phyloP scores from a whole-genome alignment of 371 early-diverging fungal species.

The Mortierella sp. region DNA sequence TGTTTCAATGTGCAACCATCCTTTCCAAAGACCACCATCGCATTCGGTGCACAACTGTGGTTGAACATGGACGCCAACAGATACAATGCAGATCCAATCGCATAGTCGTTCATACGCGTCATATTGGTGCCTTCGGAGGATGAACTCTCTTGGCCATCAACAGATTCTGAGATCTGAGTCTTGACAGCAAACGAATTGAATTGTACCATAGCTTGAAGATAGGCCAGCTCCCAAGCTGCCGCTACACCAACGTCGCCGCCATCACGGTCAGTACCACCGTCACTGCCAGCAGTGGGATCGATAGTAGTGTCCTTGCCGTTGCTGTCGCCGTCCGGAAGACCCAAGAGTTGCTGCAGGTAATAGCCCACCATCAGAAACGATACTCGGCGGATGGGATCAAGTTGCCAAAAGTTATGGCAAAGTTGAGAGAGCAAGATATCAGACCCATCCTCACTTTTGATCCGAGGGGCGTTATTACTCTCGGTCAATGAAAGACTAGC shows the following conservation, averaged over 20 bases:
- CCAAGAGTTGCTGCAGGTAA: constrained; percentile 29
- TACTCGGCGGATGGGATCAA: constrained; percentile 5
- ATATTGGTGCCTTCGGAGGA: not conserved
- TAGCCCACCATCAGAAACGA: constrained; percentile 28
- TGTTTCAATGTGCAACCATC: constrained; percentile 1
- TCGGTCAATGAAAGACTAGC: constrained; percentile 9
- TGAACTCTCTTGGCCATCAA: not conserved
- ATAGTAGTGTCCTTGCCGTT: not conserved
- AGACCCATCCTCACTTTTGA: constrained; percentile 18
- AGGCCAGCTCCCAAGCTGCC: constrained; percentile 24
- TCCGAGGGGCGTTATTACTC: not conserved
- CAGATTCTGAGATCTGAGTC: constrained; percentile 2
- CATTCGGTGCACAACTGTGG: constrained; percentile 50
- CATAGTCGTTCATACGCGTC: constrained; percentile 14
- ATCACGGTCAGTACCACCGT: too few species aligned
- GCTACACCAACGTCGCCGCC: not conserved
- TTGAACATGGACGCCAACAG: constrained; percentile 47
- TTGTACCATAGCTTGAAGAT: constrained; percentile 25
- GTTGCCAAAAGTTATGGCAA: constrained; percentile 24
- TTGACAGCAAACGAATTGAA: constrained; percentile 49
- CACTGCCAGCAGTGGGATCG: not conserved
- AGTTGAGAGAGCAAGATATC: constrained; percentile 17
- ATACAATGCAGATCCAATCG: constrained; percentile 42
- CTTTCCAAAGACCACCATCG: constrained; percentile 43
- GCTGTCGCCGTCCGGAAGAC: constrained; percentile 10